Conservation (phyloP, 331 rosid genomes). For the Ulmus americana region DNA sequence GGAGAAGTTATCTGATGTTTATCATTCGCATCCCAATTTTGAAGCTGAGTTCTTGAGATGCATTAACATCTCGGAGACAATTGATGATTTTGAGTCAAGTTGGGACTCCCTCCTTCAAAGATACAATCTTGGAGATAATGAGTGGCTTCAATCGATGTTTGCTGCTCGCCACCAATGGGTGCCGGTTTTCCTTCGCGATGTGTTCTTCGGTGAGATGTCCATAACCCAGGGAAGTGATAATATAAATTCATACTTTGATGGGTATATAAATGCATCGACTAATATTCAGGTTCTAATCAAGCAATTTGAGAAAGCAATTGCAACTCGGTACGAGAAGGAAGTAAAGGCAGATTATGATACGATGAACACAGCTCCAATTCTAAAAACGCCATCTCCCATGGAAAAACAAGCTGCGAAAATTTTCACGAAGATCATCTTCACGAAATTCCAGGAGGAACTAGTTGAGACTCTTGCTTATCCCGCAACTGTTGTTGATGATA, state of each 20-base stretch:
- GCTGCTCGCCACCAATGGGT: conserved; percentile 32
- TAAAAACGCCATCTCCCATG: conserved; percentile 42
- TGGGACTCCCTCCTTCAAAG: conserved; percentile 31
- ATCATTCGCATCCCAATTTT: conserved; percentile 25
- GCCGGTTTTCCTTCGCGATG: conserved; percentile 25
- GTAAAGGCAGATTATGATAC: conserved; percentile 34
- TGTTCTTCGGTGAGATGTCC: conserved; percentile 34
- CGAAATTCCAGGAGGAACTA: conserved; percentile 40
- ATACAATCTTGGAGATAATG: conserved; percentile 23
- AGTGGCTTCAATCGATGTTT: conserved; percentile 36
- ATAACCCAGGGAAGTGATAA: conserved; percentile 29
- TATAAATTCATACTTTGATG: conserved; percentile 31
- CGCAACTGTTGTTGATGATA: conserved; percentile 30
- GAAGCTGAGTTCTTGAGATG: conserved; percentile 30
- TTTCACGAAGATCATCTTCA: conserved; percentile 33
- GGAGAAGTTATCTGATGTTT: conserved; percentile 29
- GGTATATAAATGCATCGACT: conserved; percentile 37
- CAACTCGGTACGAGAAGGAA: conserved; percentile 31
- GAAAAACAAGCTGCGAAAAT: conserved; percentile 40
- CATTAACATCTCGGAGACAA: conserved; percentile 30
- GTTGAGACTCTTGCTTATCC: conserved; percentile 41
- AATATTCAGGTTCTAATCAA: conserved; percentile 30
- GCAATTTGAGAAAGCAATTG: conserved; percentile 32
- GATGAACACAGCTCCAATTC: conserved; percentile 25
- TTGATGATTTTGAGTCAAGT: conserved; percentile 29